A percentile compares a stretch with the other conserved stretches of the same genome.
Evolutionary conservation across 305 asterid species (phyloP).

Genomic region (Fraxinus dipetala): DNA sequence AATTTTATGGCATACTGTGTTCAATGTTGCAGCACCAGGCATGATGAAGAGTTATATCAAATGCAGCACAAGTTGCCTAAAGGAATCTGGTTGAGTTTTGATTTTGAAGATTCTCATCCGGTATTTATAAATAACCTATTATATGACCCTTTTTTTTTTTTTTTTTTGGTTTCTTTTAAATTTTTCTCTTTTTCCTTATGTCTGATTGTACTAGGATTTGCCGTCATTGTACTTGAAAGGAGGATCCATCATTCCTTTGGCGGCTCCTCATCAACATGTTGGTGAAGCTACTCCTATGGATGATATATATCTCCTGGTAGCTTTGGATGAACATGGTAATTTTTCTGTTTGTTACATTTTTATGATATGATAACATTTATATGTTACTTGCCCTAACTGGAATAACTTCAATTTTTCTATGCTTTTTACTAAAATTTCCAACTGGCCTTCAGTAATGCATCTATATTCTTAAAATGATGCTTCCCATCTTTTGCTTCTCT

Average conservation of each 20-base stretch:
- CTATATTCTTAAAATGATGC: not conserved
- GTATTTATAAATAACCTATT: conserved; percentile 26
- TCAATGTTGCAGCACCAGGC: conserved; percentile 56
- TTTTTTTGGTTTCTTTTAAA: conserved; percentile 7
- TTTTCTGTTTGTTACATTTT: conserved; percentile 16
- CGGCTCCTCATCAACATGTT: conserved; percentile 63
- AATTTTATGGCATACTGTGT: not conserved
- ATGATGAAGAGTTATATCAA: conserved; percentile 50
- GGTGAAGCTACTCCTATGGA: conserved; percentile 66
- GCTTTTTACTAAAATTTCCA: not conserved
- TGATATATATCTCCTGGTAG: conserved; percentile 67
- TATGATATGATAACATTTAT: not conserved
- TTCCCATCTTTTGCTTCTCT: not conserved
- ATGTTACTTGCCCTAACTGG: not conserved
- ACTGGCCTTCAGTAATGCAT: not conserved
- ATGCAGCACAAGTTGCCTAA: conserved; percentile 65
- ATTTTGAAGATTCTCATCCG: conserved; percentile 91
- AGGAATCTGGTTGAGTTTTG: conserved; percentile 85
- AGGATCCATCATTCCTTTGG: conserved; percentile 82
- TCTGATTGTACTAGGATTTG: conserved; percentile 57
- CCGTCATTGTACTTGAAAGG: conserved; percentile 84
- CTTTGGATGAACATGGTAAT: conserved; percentile 72
- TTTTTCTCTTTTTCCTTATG: conserved; percentile 6
- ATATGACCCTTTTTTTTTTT: not conserved
- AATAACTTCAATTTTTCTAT: not conserved